phyloP scores from a whole-genome alignment of 352 stramenopile species.

The Phytophthora litchii region DNA sequence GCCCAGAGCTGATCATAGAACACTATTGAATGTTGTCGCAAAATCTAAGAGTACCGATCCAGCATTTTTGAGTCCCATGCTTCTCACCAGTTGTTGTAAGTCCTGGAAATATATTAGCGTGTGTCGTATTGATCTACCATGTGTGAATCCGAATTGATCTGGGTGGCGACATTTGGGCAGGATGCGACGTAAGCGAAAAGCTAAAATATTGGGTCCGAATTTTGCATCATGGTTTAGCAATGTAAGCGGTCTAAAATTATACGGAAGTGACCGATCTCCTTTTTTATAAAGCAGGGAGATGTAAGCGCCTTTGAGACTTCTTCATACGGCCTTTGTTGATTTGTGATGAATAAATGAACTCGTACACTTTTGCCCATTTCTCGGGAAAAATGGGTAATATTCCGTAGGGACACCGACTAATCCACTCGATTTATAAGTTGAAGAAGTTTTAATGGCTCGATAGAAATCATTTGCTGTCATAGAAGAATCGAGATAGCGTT shows the following conservation, averaged over 20 bases:
- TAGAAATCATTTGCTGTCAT: not conserved
- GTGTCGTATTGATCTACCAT: constrained; percentile 18
- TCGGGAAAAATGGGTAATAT: constrained; percentile 11
- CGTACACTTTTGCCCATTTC: constrained; percentile 16
- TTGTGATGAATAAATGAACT: constrained; percentile 17
- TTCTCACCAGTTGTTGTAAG: constrained; percentile 6
- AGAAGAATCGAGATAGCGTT: not conserved
- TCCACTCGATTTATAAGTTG: not conserved
- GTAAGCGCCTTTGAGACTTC: constrained; percentile 12
- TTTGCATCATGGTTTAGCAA: constrained; percentile 27
- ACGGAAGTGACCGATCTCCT: not conserved
- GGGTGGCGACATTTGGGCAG: constrained; percentile 1
- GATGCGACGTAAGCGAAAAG: constrained; percentile 1
- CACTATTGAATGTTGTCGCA: constrained; percentile 28
- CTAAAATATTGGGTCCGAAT: constrained; percentile 20
- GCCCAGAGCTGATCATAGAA: constrained; percentile 15
- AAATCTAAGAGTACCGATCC: constrained; percentile 22
- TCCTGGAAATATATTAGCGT: constrained; percentile 15
- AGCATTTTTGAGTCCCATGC: not conserved
- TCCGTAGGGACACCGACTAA: constrained; percentile 11
- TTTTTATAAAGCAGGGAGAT: constrained; percentile 20
- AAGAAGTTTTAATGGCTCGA: not conserved
- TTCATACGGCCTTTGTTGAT: constrained; percentile 10
- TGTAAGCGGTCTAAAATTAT: constrained; percentile 14
- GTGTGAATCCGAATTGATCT: constrained; percentile 13